These are phyloP conservation scores for Tolypocladium sp. DNA, from an alignment of 2,329 filamentous ascomycete genomes.

Conservation along the genomic window DNA sequence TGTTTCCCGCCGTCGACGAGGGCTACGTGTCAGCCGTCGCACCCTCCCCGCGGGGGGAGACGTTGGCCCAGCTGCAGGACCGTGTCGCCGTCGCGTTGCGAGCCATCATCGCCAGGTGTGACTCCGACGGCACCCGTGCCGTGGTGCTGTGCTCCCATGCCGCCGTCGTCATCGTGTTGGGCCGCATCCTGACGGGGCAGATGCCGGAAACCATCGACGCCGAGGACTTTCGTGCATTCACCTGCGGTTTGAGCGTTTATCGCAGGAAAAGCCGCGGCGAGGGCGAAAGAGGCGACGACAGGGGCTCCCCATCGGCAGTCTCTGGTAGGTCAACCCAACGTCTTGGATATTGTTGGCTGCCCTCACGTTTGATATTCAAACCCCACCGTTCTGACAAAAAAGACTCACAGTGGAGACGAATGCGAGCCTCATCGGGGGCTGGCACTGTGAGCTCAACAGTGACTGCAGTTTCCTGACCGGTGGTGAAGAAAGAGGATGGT, in stretches of 20 bases:
- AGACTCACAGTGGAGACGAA: conserved; percentile 5
- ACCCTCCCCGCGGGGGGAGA: conserved; percentile 67
- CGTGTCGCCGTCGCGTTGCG: conserved; percentile 63
- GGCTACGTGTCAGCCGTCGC: conserved; percentile 53
- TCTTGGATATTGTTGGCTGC: not conserved
- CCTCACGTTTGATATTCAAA: not conserved
- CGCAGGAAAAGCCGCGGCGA: conserved; percentile 17
- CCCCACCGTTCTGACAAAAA: conserved; percentile 1
- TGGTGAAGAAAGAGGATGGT: conserved; percentile 88
- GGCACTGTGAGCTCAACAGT: conserved; percentile 72
- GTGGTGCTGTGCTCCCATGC: conserved; percentile 84
- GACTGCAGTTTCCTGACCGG: conserved; percentile 74
- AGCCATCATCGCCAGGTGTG: conserved; percentile 63
- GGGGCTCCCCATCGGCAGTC: not conserved
- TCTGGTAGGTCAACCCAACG: conserved; percentile 1
- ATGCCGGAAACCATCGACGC: conserved; percentile 63
- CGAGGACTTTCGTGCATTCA: conserved; percentile 80
- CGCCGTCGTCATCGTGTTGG: conserved; percentile 78
- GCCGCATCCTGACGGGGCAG: conserved; percentile 67
- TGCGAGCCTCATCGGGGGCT: conserved; percentile 49
- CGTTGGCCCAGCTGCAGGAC: conserved; percentile 69
- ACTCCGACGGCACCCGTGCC: conserved; percentile 58
- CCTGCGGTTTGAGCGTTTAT: conserved; percentile 68
- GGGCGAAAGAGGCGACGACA: not conserved
- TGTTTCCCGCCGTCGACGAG: conserved; percentile 57